Percentiles rank a stretch among this genome's conserved stretches.
These are phyloP conservation scores for Linnemannia elongata DNA, from an alignment of 192 early-diverging fungal species.

Conservation along the genomic window DNA sequence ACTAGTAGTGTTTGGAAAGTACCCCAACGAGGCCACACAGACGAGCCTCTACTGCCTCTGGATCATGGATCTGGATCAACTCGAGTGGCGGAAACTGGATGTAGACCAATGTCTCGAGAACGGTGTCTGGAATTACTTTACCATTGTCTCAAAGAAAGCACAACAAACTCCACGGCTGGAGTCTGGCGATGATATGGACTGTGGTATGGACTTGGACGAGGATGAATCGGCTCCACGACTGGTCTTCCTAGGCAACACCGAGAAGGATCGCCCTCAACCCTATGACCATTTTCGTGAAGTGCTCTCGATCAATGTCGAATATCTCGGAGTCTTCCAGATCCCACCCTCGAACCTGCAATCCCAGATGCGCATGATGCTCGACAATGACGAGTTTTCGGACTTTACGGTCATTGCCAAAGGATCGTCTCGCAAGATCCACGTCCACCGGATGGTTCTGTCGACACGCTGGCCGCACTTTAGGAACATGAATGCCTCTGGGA, in stretches of 20 bases:
- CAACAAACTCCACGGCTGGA: conserved; percentile 9
- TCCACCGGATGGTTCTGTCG: conserved; percentile 67
- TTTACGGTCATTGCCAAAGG: conserved; percentile 63
- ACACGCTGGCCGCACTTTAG: conserved; percentile 74
- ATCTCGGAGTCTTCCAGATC: conserved; percentile 66
- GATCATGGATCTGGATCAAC: conserved; percentile 69
- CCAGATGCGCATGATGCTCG: conserved; percentile 64
- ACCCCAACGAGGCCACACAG: conserved; percentile 46
- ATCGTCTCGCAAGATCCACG: conserved; percentile 60
- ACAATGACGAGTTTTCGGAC: conserved; percentile 68
- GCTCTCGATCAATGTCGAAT: conserved; percentile 67
- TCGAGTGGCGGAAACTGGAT: conserved; percentile 69
- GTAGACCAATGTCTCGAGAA: conserved; percentile 62
- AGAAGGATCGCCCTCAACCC: conserved; percentile 64
- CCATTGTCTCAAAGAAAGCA: conserved; percentile 52
- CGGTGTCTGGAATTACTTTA: conserved; percentile 73
- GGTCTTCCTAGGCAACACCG: conserved; percentile 67
- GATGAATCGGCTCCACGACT: conserved; percentile 52
- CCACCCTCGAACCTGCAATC: conserved; percentile 55
- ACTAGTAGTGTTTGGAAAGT: conserved; percentile 66
- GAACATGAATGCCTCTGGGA: conserved; percentile 64
- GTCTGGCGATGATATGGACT: conserved; percentile 4
- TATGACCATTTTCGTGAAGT: conserved; percentile 71
- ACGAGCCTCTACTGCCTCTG: conserved; percentile 64
- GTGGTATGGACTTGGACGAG: conserved; percentile 33